Percentiles rank a stretch among this genome's conserved stretches.
Evolutionary conservation across 108 stramenopile genomes (phyloP).

Genomic region (Nitzschia sp.): DNA sequence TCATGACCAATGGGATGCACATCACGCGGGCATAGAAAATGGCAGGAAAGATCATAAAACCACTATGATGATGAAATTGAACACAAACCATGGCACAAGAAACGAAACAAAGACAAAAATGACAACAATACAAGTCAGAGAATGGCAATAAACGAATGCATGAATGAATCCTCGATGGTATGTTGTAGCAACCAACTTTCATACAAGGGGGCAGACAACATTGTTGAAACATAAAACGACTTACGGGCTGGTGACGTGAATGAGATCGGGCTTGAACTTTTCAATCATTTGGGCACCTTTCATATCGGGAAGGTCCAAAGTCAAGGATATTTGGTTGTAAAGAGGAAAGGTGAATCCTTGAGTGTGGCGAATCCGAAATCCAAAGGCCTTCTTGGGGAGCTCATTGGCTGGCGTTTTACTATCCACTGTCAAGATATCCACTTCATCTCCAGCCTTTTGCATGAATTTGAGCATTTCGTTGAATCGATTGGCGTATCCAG

Average conservation of each 20-base stretch:
- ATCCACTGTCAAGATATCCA: slow-evolving; percentile 91
- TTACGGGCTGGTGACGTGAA: slow-evolving; percentile 94
- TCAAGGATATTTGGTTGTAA: slow-evolving; percentile 91
- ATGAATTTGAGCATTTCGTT: slow-evolving; percentile 93
- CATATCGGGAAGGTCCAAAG: slow-evolving; percentile 87
- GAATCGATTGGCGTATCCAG: slow-evolving; percentile 98
- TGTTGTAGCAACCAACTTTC: too few relatives aligned
- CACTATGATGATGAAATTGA: slow-evolving; percentile 36
- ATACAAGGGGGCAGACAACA: background rate
- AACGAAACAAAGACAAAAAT: slow-evolving; percentile 4
- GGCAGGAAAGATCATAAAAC: slow-evolving; percentile 85
- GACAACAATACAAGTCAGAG: background rate
- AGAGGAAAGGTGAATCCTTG: slow-evolving; percentile 93
- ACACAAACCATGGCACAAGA: too few relatives aligned
- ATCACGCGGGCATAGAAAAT: slow-evolving; percentile 83
- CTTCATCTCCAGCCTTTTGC: slow-evolving; percentile 86
- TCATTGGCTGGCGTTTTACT: slow-evolving; percentile 65
- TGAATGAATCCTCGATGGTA: too few relatives aligned
- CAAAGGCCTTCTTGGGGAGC: slow-evolving; percentile 66
- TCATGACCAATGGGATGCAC: slow-evolving; percentile 81
- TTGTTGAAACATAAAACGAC: slow-evolving; percentile 1
- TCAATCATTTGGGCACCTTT: slow-evolving; percentile 84
- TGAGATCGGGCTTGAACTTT: slow-evolving; percentile 83
- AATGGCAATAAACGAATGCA: background rate
- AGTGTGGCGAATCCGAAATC: slow-evolving; percentile 83